Conservation (phyloP, 352 stramenopile species). For the Globisporangium viniferum region DNA sequence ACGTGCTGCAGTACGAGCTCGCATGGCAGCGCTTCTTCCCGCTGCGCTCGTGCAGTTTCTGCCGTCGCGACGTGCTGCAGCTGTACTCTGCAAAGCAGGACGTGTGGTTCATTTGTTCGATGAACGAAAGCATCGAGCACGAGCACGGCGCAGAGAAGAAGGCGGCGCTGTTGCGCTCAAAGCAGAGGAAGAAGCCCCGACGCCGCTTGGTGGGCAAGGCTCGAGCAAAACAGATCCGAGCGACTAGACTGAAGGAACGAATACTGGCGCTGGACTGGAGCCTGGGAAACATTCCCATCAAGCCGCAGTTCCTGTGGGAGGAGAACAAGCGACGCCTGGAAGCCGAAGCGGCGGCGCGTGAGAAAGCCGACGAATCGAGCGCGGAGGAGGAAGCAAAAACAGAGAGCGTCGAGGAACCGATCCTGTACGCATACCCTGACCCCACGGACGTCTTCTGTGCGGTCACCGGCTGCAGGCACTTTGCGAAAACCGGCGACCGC, state of each 20-base stretch:
- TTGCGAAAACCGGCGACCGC: slow-evolving; percentile 54
- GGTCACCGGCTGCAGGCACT: slow-evolving; percentile 37
- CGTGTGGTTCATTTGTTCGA: slow-evolving; percentile 58
- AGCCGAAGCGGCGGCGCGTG: slow-evolving; percentile 27
- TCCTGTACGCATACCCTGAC: slow-evolving; percentile 23
- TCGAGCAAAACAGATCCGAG: slow-evolving; percentile 30
- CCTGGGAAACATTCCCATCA: slow-evolving; percentile 47
- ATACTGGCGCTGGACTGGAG: slow-evolving; percentile 60
- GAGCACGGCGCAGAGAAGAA: slow-evolving; percentile 33
- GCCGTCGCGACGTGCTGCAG: slow-evolving; percentile 39
- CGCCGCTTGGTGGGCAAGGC: slow-evolving; percentile 5
- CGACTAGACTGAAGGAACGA: slow-evolving; percentile 42
- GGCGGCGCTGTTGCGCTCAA: neutral
- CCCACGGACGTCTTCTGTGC: slow-evolving; percentile 49
- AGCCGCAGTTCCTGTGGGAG: slow-evolving; percentile 55
- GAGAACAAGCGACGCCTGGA: slow-evolving; percentile 53
- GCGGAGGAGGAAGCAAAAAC: slow-evolving; percentile 13
- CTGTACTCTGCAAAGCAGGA: slow-evolving; percentile 42
- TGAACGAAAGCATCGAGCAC: slow-evolving; percentile 17
- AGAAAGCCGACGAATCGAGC: slow-evolving; percentile 3
- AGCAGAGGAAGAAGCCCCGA: neutral
- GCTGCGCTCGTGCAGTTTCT: slow-evolving; percentile 52
- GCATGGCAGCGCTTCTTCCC: slow-evolving; percentile 40
- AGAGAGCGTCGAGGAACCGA: neutral
- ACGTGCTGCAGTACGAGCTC: slow-evolving; percentile 49